These are phyloP conservation scores for Podaxis sp. DNA, from an alignment of 768 basidiomycete genomes.

Conservation along the genomic window DNA sequence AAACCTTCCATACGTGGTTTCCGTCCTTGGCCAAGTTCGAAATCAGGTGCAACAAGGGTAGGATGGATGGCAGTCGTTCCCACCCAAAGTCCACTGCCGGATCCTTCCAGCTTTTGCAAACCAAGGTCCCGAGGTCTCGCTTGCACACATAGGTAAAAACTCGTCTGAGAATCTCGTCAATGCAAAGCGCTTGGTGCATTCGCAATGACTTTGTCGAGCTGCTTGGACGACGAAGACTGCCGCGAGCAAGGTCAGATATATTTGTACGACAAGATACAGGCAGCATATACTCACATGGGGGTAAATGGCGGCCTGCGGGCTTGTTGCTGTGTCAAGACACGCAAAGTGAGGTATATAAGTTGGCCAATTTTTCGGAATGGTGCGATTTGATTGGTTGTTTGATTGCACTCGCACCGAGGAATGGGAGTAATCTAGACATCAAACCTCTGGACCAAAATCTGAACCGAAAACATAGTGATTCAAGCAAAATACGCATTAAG, in stretches of 20 bases:
- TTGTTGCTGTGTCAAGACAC: not conserved
- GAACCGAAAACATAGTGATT: not conserved
- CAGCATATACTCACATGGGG: not conserved
- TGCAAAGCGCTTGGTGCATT: conserved; percentile 42
- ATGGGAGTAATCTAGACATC: not conserved
- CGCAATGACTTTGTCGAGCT: not conserved
- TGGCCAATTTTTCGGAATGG: not conserved
- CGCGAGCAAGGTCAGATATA: not conserved
- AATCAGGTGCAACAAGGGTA: not conserved
- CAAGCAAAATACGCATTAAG: not conserved
- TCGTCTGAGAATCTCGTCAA: conserved; percentile 46
- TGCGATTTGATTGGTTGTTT: conserved; percentile 1
- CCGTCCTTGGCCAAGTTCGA: conserved; percentile 17
- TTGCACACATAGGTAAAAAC: conserved; percentile 31
- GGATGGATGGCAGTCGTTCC: conserved; percentile 32
- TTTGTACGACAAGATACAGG: not conserved
- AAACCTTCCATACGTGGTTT: not conserved
- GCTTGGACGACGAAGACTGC: not conserved
- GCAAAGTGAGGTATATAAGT: not conserved
- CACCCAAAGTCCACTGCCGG: conserved; percentile 46
- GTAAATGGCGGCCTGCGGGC: not conserved
- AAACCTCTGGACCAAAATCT: too few species aligned
- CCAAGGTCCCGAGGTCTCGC: conserved; percentile 28
- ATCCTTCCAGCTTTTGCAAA: conserved; percentile 42
- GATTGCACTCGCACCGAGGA: not conserved